A percentile compares a stretch with the other conserved stretches of the same genome.
Conservation (phyloP, 1,139 yeast genomes). For the Yamadazyma triangularis region DNA sequence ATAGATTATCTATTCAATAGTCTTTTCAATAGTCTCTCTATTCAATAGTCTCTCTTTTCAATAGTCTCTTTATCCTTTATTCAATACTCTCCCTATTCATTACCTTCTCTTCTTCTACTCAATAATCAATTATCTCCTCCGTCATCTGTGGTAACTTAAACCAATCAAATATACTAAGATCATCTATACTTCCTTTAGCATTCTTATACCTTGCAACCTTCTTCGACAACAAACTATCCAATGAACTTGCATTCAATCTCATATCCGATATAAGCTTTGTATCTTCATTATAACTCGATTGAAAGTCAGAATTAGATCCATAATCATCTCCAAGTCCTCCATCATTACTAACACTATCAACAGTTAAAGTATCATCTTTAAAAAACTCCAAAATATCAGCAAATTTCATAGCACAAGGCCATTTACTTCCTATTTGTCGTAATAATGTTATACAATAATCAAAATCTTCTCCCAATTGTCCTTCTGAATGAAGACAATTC, state of each 20-base stretch:
- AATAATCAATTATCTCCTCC: no score
- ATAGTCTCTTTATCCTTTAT: no score
- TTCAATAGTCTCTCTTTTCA: no score
- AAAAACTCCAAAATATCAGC: conserved; percentile 15
- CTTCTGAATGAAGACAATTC: conserved; percentile 9
- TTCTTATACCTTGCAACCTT: conserved; percentile 12
- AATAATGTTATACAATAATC: conserved; percentile 10
- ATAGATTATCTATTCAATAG: no score
- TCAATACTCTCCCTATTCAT: no score
- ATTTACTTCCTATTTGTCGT: conserved; percentile 10
- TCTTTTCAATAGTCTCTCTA: no score
- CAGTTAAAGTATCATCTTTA: conserved; percentile 12
- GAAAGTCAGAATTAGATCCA: conserved; percentile 1
- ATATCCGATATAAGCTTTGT: conserved; percentile 13
- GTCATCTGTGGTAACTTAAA: conserved; percentile 14
- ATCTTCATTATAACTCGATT: conserved; percentile 11
- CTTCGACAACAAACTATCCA: conserved; percentile 12
- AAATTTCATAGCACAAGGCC: conserved; percentile 15
- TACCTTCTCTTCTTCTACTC: no score
- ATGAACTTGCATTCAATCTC: conserved; percentile 13
- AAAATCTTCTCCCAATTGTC: conserved; percentile 10
- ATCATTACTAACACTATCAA: conserved; percentile 8
- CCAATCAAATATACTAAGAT: conserved; percentile 14
- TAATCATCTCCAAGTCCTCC: no score
- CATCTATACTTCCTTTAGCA: conserved; percentile 10